phyloP scores from a whole-genome alignment of 2,329 filamentous ascomycete species.

The Lithohypha guttulata region DNA sequence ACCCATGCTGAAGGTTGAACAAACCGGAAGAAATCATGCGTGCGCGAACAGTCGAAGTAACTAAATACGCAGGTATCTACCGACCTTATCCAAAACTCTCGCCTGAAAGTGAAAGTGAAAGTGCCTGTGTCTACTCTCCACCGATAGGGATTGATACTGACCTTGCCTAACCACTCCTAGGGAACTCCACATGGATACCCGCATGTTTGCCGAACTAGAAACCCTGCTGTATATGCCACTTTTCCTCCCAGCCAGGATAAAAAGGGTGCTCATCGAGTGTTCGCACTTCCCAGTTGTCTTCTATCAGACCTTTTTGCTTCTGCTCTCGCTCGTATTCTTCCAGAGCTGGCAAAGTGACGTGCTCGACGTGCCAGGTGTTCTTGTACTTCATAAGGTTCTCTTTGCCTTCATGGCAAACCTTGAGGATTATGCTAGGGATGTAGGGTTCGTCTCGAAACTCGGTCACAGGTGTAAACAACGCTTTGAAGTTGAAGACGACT shows the following conservation, averaged over 20 bases:
- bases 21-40: not conserved
- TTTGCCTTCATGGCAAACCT: slow-evolving; percentile 62
- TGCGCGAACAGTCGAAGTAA: not conserved
- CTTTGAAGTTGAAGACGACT: slow-evolving; percentile 82
- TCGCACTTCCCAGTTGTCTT: slow-evolving; percentile 51
- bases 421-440: slow-evolving; percentile 57
- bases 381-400: slow-evolving; percentile 66
- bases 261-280: slow-evolving; percentile 68
- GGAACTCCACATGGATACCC: not conserved
- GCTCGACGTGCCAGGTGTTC: slow-evolving; percentile 67
- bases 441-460: slow-evolving; percentile 63
- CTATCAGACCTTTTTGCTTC: slow-evolving; percentile 48
- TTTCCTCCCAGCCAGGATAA: slow-evolving; percentile 65
- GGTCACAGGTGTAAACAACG: slow-evolving; percentile 63
- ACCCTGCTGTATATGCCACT: slow-evolving; percentile 57
- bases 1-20: not conserved
- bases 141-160: not conserved
- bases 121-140: not conserved
- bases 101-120: too few relatives aligned
- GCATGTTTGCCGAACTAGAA: slow-evolving; percentile 33
- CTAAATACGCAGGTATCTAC: not conserved
- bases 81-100: not conserved
- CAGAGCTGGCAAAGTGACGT: slow-evolving; percentile 56
- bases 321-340: slow-evolving; percentile 57
- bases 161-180: not conserved